These are phyloP conservation scores for Candida endomychidarum DNA, from an alignment of 805 yeast species.

Conservation along the genomic window DNA sequence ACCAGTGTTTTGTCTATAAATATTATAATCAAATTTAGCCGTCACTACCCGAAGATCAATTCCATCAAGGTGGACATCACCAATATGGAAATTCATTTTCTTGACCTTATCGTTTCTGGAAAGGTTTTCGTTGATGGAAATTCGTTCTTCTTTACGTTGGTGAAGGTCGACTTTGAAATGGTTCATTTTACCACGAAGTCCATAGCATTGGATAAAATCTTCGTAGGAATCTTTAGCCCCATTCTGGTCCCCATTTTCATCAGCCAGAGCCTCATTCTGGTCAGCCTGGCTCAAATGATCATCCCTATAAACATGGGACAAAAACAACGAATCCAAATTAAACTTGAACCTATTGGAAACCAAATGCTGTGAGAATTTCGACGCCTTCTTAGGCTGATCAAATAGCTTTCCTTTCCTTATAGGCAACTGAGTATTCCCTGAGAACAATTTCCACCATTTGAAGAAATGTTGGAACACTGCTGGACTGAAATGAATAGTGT, in stretches of 20 bases:
- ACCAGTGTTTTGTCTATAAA: constrained; percentile 17
- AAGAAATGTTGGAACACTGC: constrained; percentile 64
- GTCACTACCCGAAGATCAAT: constrained; percentile 62
- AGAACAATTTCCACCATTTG: constrained; percentile 83
- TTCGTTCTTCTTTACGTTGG: constrained; percentile 39
- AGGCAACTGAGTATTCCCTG: constrained; percentile 78
- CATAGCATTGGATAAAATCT: constrained; percentile 57
- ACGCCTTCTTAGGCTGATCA: constrained; percentile 50
- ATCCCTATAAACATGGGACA: constrained; percentile 70
- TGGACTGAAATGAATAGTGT: constrained; percentile 78
- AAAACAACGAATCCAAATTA: constrained; percentile 65
- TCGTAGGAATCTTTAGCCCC: constrained; percentile 28
- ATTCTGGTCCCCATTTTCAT: not conserved
- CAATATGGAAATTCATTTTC: constrained; percentile 63
- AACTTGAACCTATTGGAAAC: constrained; percentile 80
- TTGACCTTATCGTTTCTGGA: constrained; percentile 47
- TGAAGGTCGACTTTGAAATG: constrained; percentile 41
- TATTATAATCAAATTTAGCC: constrained; percentile 42
- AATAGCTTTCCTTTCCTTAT: constrained; percentile 74
- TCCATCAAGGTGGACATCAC: constrained; percentile 55
- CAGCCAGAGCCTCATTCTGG: constrained; percentile 42
- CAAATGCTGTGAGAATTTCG: constrained; percentile 74
- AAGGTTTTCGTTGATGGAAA: constrained; percentile 42
- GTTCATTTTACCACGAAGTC: constrained; percentile 53
- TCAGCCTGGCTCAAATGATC: constrained; percentile 55